Evolutionary conservation across 441 rosid species (phyloP), one percentile per base, ranked within the genome.

Genomic region (Gossypium gossypioides): DNA sequence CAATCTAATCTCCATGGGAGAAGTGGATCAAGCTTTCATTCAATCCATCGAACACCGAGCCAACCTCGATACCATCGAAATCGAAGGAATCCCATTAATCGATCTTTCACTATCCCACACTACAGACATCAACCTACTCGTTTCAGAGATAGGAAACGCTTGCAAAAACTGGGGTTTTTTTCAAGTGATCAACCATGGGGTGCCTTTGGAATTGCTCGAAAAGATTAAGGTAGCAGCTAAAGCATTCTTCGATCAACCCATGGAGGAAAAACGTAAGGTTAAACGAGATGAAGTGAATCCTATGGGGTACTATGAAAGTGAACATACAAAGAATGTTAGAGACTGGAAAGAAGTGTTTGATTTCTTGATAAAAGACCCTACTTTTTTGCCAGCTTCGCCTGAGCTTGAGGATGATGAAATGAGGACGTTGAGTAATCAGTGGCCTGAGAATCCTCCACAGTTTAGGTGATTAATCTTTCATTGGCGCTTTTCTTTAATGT

Each of bases 251-350:
- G 78, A 78, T 59, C 84, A 66, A 68, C 76, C 83, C 6, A 3
- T 61, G 51, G 85, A 82, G 76, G 87, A 84, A 76, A 86, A 88
- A 78, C 72, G 73, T 67, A 78, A 84, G 76, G 89, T 84, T 75
- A 79, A 79, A 72, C 80, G 95, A 79, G 87, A 83, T 51, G 91
- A 84, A 64, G 83, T 75, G 68, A 74, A 81, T 51, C 83, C 88
- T 0, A 73, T 78, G 79, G 96, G 93, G 18, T 90, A 83, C 56
- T 74, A 90, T 74, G 93, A 92, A 19, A 67, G 82, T 34, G 95
- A 92, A 78, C 91, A 87, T 75, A 90, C 95, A 2, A 90, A 89
- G 81, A 92, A 90, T 66, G 88, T 88, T 22, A 86, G 84, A 75
- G 91, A 86, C 77, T 86, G 88, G 89, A 86, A 84, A 75, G 88